Conservation (phyloP, 129 eudicot genomes). For the Artemisia annua region DNA sequence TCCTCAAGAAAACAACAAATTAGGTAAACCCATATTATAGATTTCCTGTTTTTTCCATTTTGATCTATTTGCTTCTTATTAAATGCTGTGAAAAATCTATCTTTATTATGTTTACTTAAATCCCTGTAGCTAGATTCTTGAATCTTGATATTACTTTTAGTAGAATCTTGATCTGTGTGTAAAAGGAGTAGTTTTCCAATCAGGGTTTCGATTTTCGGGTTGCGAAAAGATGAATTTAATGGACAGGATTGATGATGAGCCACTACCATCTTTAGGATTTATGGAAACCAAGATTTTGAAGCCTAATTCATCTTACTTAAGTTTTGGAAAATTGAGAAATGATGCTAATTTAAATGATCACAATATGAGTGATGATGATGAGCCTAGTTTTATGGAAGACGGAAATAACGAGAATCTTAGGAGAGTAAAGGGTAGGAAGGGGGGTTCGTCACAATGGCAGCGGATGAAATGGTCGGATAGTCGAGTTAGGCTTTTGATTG, state of each 20-base stretch:
- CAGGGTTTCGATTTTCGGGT: no score
- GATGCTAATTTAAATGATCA: constrained; percentile 23
- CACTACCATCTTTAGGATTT: constrained; percentile 34
- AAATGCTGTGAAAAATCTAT: no score
- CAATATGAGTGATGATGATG: constrained; percentile 58
- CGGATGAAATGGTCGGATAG: constrained; percentile 78
- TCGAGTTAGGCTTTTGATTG: constrained; percentile 59
- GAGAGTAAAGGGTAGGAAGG: constrained; percentile 42
- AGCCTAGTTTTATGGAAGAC: constrained; percentile 49
- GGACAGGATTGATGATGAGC: constrained; percentile 33
- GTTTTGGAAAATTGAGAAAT: constrained; percentile 45
- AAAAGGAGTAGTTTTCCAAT: no score
- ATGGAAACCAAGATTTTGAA: constrained; percentile 39
- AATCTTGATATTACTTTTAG: no score
- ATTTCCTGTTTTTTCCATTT: no score
- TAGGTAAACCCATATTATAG: no score
- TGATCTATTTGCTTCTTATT: no score
- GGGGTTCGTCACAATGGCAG: constrained; percentile 51
- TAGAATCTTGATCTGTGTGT: no score
- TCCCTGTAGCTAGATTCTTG: no score
- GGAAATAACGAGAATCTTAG: constrained; percentile 25
- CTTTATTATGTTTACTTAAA: no score
- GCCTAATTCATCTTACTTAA: constrained; percentile 38
- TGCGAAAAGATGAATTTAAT: constrained; percentile 21
- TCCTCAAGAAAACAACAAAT: no score